These are phyloP conservation scores for Quercus ilex DNA, from an alignment of 306 rosid genomes.

Conservation along the genomic window DNA sequence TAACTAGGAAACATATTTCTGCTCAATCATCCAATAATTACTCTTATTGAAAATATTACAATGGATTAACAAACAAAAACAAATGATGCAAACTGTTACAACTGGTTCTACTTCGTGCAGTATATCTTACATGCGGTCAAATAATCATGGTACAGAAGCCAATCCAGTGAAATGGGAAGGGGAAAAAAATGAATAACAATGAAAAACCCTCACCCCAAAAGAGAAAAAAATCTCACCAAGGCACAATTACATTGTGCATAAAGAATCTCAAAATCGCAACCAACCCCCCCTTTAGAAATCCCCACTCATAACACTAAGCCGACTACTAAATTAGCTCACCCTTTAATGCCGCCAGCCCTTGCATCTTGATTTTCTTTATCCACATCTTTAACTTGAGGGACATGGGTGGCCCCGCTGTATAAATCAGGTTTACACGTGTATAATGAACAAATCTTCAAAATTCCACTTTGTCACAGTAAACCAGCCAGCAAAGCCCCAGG, in stretches of 20 bases:
- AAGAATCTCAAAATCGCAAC: constrained; percentile 70
- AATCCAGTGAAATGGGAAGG: constrained; percentile 26
- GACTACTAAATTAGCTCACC: constrained; percentile 46
- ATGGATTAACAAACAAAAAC: constrained; percentile 6
- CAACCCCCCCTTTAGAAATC: constrained; percentile 45
- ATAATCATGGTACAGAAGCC: constrained; percentile 36
- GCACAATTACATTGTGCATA: constrained; percentile 68
- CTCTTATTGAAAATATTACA: constrained; percentile 14
- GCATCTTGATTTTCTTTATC: constrained; percentile 45
- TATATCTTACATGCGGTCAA: constrained; percentile 33
- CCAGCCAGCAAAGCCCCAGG: constrained; percentile 99
- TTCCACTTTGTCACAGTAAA: constrained; percentile 55
- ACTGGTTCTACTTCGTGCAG: constrained; percentile 34
- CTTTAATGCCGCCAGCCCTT: constrained; percentile 74
- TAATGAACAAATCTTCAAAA: constrained; percentile 42
- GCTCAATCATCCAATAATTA: neutral
- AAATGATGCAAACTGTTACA: constrained; percentile 25
- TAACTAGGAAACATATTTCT: too few species aligned
- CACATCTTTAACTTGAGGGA: constrained; percentile 37
- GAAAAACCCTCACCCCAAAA: constrained; percentile 49
- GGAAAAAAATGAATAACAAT: constrained; percentile 1
- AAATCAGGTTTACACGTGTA: constrained; percentile 68
- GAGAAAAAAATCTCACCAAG: constrained; percentile 49
- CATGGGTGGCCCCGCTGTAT: constrained; percentile 44
- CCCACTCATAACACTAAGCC: constrained; percentile 51